These are phyloP conservation scores for Talaromyces funiculosus DNA, from an alignment of 2,329 filamentous ascomycete species.

Conservation along the genomic window DNA sequence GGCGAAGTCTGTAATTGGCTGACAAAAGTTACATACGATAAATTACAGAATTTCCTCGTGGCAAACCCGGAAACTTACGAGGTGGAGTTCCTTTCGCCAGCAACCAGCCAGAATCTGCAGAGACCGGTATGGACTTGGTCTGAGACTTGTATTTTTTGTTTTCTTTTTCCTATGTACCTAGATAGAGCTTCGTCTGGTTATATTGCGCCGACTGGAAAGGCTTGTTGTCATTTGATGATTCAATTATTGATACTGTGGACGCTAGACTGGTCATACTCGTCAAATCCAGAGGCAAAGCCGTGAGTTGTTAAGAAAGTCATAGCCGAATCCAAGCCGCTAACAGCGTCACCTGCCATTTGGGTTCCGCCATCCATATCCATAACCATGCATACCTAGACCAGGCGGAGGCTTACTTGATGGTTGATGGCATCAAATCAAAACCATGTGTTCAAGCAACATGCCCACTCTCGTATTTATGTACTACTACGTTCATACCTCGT, in stretches of 20 bases:
- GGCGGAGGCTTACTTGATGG: neutral
- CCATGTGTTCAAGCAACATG: neutral
- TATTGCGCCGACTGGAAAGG: neutral
- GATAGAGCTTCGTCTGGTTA: neutral
- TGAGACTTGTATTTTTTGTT: neutral
- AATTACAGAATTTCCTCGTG: neutral
- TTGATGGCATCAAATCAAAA: neutral
- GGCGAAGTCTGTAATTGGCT: neutral
- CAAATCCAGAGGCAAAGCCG: neutral
- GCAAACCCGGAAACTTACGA: neutral
- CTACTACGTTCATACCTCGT: neutral
- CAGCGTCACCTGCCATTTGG: constrained; percentile 6
- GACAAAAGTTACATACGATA: neutral
- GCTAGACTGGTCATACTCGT: neutral
- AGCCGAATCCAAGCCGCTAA: neutral
- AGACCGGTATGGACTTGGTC: neutral
- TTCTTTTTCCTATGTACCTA: neutral
- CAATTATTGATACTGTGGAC: neutral
- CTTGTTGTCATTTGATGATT: neutral
- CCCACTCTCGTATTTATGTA: neutral
- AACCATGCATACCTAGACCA: neutral
- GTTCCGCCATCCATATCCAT: neutral
- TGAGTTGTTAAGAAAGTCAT: neutral
- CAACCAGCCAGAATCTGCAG: neutral
- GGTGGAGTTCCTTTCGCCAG: neutral